These are phyloP conservation scores for Neoascochyta sp. DNA, from an alignment of 2,329 filamentous ascomycete genomes.

Conservation along the genomic window DNA sequence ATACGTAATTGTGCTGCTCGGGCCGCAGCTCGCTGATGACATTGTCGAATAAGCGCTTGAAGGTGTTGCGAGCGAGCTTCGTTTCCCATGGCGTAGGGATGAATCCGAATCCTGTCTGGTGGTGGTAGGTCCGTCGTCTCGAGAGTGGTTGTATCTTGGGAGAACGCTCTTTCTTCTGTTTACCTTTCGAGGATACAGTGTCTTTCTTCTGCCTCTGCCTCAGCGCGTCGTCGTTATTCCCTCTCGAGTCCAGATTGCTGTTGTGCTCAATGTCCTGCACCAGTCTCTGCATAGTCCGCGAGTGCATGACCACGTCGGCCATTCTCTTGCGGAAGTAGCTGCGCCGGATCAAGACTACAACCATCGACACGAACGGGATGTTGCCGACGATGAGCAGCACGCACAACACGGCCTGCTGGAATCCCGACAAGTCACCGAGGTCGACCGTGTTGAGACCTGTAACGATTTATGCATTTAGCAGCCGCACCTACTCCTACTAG, in stretches of 20 bases:
- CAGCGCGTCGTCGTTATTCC: constrained; percentile 7
- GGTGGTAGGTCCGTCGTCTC: constrained; percentile 20
- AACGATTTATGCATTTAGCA: no score
- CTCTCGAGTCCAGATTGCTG: constrained; percentile 3
- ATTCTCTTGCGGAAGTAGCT: constrained; percentile 25
- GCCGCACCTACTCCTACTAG: no score
- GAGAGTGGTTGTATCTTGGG: constrained; percentile 12
- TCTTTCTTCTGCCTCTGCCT: constrained; percentile 4
- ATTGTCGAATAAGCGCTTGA: constrained; percentile 16
- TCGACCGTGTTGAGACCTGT: constrained; percentile 27
- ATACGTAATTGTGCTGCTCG: constrained; percentile 28
- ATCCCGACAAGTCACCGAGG: constrained; percentile 20
- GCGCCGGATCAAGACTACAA: constrained; percentile 26
- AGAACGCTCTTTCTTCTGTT: not conserved
- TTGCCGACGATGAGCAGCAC: constrained; percentile 28
- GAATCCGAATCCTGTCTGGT: constrained; percentile 25
- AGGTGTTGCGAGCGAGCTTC: constrained; percentile 18
- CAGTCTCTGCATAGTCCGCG: constrained; percentile 20
- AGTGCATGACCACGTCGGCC: constrained; percentile 25
- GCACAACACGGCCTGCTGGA: constrained; percentile 28
- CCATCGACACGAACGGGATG: constrained; percentile 29
- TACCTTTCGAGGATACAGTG: constrained; percentile 1
- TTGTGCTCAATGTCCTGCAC: constrained; percentile 25
- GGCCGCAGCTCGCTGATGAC: constrained; percentile 19
- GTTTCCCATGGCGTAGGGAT: constrained; percentile 34